Percentiles rank a stretch among this genome's conserved stretches.
Evolutionary conservation across 2,329 filamentous ascomycete species (phyloP).

Genomic region (Verticillium alfalfae): DNA sequence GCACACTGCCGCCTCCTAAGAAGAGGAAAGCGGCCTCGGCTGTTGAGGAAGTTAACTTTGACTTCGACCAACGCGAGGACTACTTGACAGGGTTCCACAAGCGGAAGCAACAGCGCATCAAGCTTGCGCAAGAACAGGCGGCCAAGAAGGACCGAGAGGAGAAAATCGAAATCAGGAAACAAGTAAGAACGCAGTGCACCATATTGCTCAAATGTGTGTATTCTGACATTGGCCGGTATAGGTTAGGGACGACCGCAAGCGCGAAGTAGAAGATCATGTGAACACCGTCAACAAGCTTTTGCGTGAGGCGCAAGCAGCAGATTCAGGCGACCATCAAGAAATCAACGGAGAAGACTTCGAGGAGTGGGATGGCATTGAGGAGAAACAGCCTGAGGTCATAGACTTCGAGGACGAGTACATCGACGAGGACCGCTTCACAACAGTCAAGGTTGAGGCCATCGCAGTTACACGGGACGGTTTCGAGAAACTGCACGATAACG

Average conservation of each 20-base stretch:
- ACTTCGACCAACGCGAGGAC: conserved; percentile 71
- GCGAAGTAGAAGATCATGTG: conserved; percentile 78
- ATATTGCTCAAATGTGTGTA: not conserved
- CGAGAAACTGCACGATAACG: conserved; percentile 35
- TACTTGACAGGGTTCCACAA: conserved; percentile 97
- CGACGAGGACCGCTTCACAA: conserved; percentile 93
- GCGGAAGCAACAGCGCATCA: conserved; percentile 79
- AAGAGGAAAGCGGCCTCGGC: conserved; percentile 56
- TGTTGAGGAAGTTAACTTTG: conserved; percentile 81
- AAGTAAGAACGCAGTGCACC: conserved; percentile 44
- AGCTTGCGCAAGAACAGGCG: conserved; percentile 78
- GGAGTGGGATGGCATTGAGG: conserved; percentile 63
- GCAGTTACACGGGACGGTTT: conserved; percentile 71
- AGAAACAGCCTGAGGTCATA: conserved; percentile 43
- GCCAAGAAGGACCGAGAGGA: conserved; percentile 74
- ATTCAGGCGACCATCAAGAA: conserved; percentile 29
- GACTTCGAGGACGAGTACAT: conserved; percentile 91
- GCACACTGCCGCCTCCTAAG: conserved; percentile 56
- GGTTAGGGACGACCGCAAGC: conserved; percentile 78
- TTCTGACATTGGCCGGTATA: conserved; percentile 27
- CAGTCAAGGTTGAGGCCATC: conserved; percentile 88
- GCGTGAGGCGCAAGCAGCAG: conserved; percentile 50
- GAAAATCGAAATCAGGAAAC: conserved; percentile 65
- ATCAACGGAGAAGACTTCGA: conserved; percentile 34
- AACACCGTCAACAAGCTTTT: conserved; percentile 68